phyloP scores from a whole-genome alignment of 2,329 filamentous ascomycete species.

The Blastomyces gilchristii region DNA sequence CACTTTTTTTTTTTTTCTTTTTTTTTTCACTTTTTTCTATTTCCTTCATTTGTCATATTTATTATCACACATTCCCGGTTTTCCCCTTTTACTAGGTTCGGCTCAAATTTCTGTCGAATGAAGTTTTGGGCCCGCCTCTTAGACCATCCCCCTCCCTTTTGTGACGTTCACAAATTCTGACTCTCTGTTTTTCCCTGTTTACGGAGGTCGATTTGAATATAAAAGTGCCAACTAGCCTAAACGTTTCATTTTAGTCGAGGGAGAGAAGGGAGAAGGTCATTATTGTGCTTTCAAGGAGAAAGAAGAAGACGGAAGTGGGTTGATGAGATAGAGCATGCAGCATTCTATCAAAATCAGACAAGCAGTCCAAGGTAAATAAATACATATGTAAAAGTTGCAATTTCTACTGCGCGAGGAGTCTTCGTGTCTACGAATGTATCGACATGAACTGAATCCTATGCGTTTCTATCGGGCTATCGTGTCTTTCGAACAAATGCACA shows the following conservation, averaged over 20 bases:
- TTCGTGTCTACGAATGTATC: background rate
- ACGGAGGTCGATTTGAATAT: background rate
- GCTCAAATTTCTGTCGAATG: background rate
- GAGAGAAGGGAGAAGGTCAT: too few species aligned
- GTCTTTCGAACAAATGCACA: background rate
- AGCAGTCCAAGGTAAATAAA: background rate
- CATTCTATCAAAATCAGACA: background rate
- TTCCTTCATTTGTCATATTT: conserved; percentile 17
- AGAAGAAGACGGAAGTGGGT: background rate
- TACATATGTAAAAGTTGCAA: background rate
- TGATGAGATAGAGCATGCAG: background rate
- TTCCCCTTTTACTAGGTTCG: conserved; percentile 1
- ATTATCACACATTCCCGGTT: conserved; percentile 6
- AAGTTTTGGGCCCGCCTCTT: background rate
- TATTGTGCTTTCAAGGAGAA: too few species aligned
- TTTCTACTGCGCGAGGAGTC: background rate
- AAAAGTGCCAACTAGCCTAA: background rate
- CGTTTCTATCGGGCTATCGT: background rate
- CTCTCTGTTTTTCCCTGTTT: background rate
- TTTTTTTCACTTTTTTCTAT: conserved; percentile 11
- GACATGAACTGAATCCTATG: background rate
- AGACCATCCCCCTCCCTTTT: background rate
- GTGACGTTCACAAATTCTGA: background rate
- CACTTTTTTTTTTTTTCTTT: conserved; percentile 10
- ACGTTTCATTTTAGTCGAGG: background rate